phyloP scores from a whole-genome alignment of 164 flowering plant species.

The Stephania cephalantha region DNA sequence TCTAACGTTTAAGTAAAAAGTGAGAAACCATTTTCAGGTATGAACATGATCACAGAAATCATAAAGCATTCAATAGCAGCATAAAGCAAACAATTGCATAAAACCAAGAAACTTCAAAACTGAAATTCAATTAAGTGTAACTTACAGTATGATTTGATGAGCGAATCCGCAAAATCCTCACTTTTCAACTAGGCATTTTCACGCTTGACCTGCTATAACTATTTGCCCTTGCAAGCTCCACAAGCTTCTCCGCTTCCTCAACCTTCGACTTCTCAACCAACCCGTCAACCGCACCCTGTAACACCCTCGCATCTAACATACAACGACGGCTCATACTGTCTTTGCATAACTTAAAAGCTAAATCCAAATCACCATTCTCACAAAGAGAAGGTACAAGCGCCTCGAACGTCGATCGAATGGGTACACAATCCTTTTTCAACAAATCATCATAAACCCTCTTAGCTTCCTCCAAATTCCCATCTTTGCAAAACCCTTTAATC shows the following conservation, averaged over 20 bases:
- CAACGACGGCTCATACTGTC: constrained; percentile 17
- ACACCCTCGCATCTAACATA: constrained; percentile 13
- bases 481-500: constrained; percentile 34
- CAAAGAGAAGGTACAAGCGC: constrained; percentile 29
- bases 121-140: background rate
- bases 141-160: background rate
- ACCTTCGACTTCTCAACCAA: constrained; percentile 29
- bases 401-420: constrained; percentile 18
- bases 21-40: background rate
- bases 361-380: constrained; percentile 31
- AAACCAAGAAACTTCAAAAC: background rate
- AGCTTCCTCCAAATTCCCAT: constrained; percentile 31
- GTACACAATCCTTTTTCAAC: constrained; percentile 10
- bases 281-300: constrained; percentile 43
- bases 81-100: background rate
- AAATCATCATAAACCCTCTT: constrained; percentile 33
- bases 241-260: constrained; percentile 35
- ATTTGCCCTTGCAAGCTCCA: constrained; percentile 22
- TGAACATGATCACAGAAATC: background rate
- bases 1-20: background rate
- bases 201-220: constrained; percentile 4
- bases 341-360: constrained; percentile 31
- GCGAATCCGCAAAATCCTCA: background rate
- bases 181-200: constrained; percentile 9
- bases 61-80: background rate